Percentiles rank a stretch among this genome's conserved stretches.
phyloP scores from a whole-genome alignment of 2,329 filamentous ascomycete species.

The Diaporthe sp. region DNA sequence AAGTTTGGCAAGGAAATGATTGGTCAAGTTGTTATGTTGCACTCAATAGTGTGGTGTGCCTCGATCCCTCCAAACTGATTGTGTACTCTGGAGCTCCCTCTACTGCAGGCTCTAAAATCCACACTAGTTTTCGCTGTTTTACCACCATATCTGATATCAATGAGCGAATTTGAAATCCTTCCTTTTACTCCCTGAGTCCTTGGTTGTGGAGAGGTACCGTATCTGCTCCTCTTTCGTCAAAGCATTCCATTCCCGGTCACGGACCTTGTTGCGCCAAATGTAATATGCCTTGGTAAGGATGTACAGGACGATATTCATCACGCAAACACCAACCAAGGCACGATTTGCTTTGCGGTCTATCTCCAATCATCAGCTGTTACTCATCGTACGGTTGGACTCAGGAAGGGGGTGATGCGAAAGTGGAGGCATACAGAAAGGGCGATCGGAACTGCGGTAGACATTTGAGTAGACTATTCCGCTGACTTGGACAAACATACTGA shows the following conservation, averaged over 20 bases:
- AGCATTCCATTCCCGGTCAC: conserved; percentile 60
- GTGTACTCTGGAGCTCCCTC: neutral
- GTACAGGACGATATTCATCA: conserved; percentile 64
- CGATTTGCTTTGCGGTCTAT: conserved; percentile 37
- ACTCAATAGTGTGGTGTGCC: too few relatives aligned
- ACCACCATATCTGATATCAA: conserved; percentile 39
- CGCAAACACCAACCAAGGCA: conserved; percentile 51
- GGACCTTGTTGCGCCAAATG: conserved; percentile 59
- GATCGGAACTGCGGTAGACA: conserved; percentile 17
- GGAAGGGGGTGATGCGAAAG: conserved; percentile 56
- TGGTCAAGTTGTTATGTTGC: too few relatives aligned
- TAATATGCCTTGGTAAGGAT: conserved; percentile 67
- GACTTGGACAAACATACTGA: conserved; percentile 17
- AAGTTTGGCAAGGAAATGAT: too few relatives aligned
- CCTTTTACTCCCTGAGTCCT: conserved; percentile 51
- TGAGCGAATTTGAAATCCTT: conserved; percentile 52
- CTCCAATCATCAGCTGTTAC: neutral
- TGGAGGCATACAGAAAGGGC: conserved; percentile 40
- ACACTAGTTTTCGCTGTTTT: neutral
- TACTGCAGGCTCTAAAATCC: neutral
- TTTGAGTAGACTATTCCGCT: conserved; percentile 24
- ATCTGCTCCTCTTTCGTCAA: conserved; percentile 54
- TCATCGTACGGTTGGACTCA: neutral
- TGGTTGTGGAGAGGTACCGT: conserved; percentile 49
- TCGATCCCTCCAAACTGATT: too few relatives aligned